These are phyloP conservation scores for Fusarium sp. DNA, from an alignment of 2,329 filamentous ascomycete genomes.

Conservation along the genomic window DNA sequence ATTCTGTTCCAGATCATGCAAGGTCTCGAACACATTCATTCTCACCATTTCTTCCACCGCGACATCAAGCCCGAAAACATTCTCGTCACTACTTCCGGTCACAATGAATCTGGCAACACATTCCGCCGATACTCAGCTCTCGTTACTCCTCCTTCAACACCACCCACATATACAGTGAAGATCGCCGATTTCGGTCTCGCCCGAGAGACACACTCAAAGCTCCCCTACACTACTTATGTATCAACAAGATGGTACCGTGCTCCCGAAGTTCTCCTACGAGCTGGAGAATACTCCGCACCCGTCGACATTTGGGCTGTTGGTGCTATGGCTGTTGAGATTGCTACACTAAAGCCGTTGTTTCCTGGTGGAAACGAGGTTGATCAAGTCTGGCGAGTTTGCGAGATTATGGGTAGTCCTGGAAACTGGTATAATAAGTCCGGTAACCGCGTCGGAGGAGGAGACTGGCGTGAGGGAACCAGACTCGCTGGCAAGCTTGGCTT, in stretches of 20 bases:
- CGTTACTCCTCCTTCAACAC: constrained; percentile 94
- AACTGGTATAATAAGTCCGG: constrained; percentile 98
- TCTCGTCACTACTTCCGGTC: constrained; percentile 90
- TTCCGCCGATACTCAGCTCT: constrained; percentile 94
- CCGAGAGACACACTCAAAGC: constrained; percentile 95
- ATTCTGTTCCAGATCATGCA: constrained; percentile 97
- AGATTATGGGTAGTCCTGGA: constrained; percentile 98
- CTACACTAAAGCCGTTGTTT: constrained; percentile 95
- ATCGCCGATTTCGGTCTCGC: constrained; percentile 98
- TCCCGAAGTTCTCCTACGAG: constrained; percentile 91
- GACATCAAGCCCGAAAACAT: constrained; percentile 99
- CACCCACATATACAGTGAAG: constrained; percentile 94
- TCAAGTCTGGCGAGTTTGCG: constrained; percentile 98
- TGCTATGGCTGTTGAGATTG: constrained; percentile 98
- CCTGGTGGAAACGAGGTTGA: constrained; percentile 98
- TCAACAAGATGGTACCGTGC: constrained; percentile 98
- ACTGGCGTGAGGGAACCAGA: constrained; percentile 95
- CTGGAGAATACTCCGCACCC: constrained; percentile 95
- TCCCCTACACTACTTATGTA: constrained; percentile 98
- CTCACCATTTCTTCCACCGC: constrained; percentile 97
- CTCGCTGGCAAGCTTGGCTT: constrained; percentile 97
- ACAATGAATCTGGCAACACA: constrained; percentile 82
- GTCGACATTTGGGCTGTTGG: constrained; percentile 99
- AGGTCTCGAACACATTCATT: constrained; percentile 96
- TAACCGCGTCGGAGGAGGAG: constrained; percentile 87